Conservation (phyloP, 1,284 basidiomycete species). For the Sanghuangporus baumii region DNA sequence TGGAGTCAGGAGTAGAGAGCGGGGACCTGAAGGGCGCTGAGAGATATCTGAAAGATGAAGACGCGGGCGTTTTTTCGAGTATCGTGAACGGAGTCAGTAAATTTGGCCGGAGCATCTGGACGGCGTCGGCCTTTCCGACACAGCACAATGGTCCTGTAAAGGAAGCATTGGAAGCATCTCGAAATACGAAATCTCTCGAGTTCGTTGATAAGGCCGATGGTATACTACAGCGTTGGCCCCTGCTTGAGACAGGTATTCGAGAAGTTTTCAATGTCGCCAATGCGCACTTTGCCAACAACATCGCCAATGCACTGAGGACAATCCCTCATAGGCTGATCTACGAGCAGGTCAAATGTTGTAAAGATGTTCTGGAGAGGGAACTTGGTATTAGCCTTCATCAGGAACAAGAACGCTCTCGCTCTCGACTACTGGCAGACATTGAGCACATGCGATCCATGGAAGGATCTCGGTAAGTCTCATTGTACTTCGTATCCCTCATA, state of each 20-base stretch:
- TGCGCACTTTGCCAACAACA: neutral
- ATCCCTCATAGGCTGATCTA: neutral
- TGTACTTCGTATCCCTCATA: neutral
- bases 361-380: neutral
- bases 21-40: neutral
- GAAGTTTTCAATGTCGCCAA: neutral
- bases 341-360: neutral
- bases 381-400: neutral
- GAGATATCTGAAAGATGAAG: neutral
- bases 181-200: neutral
- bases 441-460: neutral
- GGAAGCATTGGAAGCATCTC: neutral
- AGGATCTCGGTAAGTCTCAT: neutral
- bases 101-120: neutral
- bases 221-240: neutral
- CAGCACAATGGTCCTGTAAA: neutral
- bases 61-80: neutral
- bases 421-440: conserved; percentile 1
- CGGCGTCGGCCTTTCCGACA: neutral
- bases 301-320: neutral
- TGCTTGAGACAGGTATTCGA: neutral
- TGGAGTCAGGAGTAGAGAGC: conserved; percentile 1
- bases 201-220: neutral
- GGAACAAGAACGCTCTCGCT: neutral
- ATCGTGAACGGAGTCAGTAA: neutral